Evolutionary conservation across 305 asterid genomes (phyloP), one percentile per base, ranked within the genome.

Genomic region (Euphrasia arctica): DNA sequence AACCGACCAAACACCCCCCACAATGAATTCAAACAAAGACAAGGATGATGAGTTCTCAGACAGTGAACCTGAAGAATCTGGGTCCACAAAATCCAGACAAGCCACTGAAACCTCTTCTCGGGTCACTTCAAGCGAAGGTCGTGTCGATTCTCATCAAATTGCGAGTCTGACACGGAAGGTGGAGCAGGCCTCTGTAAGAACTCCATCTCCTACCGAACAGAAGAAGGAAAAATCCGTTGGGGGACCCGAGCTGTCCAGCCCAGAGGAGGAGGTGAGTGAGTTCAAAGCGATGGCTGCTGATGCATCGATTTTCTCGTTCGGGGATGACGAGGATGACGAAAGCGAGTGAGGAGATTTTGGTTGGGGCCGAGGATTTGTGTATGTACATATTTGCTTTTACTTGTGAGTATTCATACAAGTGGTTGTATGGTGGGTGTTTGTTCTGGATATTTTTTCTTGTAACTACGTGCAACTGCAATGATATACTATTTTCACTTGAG

Each of bases 281-380:
- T 93, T 93, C 89, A 88, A 85, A 69, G 95, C 81, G 14, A 78
- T 94, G 91, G 95, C 93, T 64, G 99, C 99, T 8, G 99, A 94
- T 77, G 99, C 99, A 4, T 94, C 97, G 0, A 84, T 94, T 55
- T 94, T 94, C 54, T 75, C 99, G 43, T 94, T 94, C 62, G 99
- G 97, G 56, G 99, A 93, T 45, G 99, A 93, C 34, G 99, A 90
- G n/a, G 99, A 93, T 36, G 79, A 86, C 43, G 99, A 94, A 70
- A 94, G 95, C 70, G 97, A 94, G 43, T 94, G 28, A 51, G 48
- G 54, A 39, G 60, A 45, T 1, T 66, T 51, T n/a, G 42, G 42
- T 34, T 50, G 55, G 58, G 32, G 31, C 67, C 34, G 11, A 54
- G 11, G 67, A 39, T 27, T n/a, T 45, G 5, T 45, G 42, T 34